Percentiles rank a stretch among this genome's conserved stretches.
phyloP scores from a whole-genome alignment of 192 early-diverging fungal species.

The Backusella sp. region DNA sequence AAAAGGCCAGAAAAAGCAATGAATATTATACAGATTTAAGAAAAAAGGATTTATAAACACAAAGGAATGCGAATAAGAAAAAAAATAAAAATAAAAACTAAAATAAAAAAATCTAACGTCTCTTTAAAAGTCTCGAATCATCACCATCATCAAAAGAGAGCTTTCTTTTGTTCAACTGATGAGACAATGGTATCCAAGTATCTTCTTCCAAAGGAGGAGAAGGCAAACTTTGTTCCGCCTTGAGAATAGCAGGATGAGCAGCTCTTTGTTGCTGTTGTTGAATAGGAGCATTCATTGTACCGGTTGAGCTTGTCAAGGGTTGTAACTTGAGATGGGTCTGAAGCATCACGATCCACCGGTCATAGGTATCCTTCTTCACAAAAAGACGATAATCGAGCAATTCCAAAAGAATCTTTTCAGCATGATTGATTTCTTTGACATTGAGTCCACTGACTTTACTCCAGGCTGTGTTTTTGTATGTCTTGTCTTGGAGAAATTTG shows the following conservation, averaged over 20 bases:
- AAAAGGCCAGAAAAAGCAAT: background rate
- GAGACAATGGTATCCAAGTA: background rate
- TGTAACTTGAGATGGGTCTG: constrained; percentile 29
- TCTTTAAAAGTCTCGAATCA: background rate
- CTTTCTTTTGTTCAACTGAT: background rate
- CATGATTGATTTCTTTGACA: constrained; percentile 76
- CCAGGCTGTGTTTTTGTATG: constrained; percentile 88
- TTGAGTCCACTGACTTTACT: constrained; percentile 83
- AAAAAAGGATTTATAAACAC: constrained; percentile 2
- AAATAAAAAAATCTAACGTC: background rate
- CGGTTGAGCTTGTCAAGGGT: constrained; percentile 1
- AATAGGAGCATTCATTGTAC: background rate
- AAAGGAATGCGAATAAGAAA: background rate
- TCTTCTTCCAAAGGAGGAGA: constrained; percentile 9
- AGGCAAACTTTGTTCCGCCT: background rate
- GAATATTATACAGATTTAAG: background rate
- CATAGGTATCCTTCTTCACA: constrained; percentile 46
- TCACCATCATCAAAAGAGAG: background rate
- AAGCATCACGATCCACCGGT: constrained; percentile 36
- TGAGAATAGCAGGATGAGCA: background rate
- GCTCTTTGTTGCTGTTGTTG: background rate
- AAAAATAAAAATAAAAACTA: background rate
- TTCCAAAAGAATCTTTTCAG: constrained; percentile 77
- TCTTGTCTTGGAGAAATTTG: constrained; percentile 85
- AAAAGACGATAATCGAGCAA: constrained; percentile 79